Conservation (phyloP, 2,329 filamentous ascomycete species). For the Colletotrichum sp. region DNA sequence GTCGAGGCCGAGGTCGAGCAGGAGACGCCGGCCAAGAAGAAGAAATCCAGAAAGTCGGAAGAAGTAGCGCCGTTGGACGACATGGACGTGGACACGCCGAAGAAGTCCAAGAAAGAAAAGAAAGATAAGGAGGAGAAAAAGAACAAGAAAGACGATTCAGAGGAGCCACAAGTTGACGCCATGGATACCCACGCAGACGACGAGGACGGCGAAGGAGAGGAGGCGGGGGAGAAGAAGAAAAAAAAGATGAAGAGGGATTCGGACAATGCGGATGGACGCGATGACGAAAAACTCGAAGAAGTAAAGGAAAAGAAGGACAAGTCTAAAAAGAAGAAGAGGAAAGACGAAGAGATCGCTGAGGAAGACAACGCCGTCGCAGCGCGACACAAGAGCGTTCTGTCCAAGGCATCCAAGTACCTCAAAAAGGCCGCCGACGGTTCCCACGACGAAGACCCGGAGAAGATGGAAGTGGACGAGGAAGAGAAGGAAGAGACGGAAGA, state of each 20-base stretch:
- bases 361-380: constrained; percentile 32
- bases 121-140: constrained; percentile 39
- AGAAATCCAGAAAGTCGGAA: constrained; percentile 35
- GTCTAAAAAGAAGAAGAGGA: constrained; percentile 25
- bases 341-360: constrained; percentile 17
- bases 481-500: constrained; percentile 31
- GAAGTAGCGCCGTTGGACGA: constrained; percentile 16
- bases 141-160: constrained; percentile 23
- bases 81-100: constrained; percentile 23
- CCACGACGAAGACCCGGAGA: constrained; percentile 32
- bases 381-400: constrained; percentile 56
- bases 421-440: constrained; percentile 49
- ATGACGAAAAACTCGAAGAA: not conserved
- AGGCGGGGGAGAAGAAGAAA: constrained; percentile 17
- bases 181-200: not conserved
- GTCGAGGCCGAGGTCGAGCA: constrained; percentile 30
- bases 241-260: constrained; percentile 23
- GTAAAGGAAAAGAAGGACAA: constrained; percentile 25
- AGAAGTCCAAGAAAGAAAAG: constrained; percentile 33
- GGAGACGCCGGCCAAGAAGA: constrained; percentile 33
- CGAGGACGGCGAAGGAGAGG: not conserved
- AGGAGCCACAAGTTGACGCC: not conserved
- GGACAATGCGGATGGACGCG: not conserved
- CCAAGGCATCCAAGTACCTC: constrained; percentile 61
- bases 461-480: constrained; percentile 29